Evolutionary conservation across 371 early-diverging fungal genomes (phyloP).

Genomic region (Zopfochytrium polystomum): DNA sequence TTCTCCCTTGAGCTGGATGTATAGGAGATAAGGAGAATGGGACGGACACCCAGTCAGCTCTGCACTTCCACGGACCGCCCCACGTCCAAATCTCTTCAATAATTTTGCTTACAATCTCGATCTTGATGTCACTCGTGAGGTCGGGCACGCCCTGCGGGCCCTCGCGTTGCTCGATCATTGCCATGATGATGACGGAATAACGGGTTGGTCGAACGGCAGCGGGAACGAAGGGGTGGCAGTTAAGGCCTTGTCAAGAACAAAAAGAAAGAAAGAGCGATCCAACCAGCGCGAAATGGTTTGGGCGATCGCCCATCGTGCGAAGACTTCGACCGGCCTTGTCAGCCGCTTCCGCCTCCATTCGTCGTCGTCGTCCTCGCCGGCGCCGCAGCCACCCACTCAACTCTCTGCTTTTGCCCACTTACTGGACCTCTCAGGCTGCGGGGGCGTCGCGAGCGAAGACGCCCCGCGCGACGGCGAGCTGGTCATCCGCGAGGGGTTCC

Average conservation of each 20-base stretch:
- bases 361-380: neutral
- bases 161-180: constrained; percentile 43
- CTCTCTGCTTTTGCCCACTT: neutral
- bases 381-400: neutral
- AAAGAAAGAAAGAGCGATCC: too few relatives aligned
- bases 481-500: constrained; percentile 46
- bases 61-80: neutral
- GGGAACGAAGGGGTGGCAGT: too few relatives aligned
- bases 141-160: constrained; percentile 31
- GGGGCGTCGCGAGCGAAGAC: neutral
- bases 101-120: constrained; percentile 34
- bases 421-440: neutral
- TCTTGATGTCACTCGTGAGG: constrained; percentile 31
- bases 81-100: neutral
- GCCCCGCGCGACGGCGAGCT: neutral
- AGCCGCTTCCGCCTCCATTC: neutral
- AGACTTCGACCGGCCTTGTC: too few relatives aligned
- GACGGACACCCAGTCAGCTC: neutral
- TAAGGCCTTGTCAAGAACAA: too few relatives aligned
- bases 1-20: constrained; percentile 56
- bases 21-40: neutral
- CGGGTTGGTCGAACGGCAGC: too few relatives aligned
- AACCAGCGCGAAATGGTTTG: too few relatives aligned
- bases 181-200: constrained; percentile 26
- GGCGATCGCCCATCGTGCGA: too few relatives aligned